Evolutionary conservation across 1,284 basidiomycete species (phyloP), one percentile per base, ranked within the genome.

Genomic region (Ustilago nuda): DNA sequence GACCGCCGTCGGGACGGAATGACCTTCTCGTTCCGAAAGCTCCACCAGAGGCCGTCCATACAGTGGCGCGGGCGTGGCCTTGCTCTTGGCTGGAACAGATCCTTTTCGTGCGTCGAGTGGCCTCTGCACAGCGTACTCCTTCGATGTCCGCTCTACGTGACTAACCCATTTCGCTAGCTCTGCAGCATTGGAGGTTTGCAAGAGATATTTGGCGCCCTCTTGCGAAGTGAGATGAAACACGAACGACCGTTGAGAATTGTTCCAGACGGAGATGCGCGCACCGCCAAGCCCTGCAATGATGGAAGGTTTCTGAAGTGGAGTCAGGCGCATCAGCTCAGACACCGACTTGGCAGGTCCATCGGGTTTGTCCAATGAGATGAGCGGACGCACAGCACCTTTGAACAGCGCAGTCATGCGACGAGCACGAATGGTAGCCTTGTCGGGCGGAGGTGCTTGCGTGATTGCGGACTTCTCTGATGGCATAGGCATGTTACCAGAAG

Each of bases 391-490:
- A 12, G 81, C 81, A 17, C 80, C 80, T 13, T 82, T 77, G 79
- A 82, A 82, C n/a, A 84, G 70, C 23, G 82, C 81, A 1, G 82
- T 84, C 81, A 84, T 81, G 17, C 82, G 76, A n/a, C 81, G 69
- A 8, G 81, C 66, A 32, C 76, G 69, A 37, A 78, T 74, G 8
- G 76, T 74, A 2, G 72, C 61, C 48, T 78, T 78, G 48, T 78
- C 76, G 2, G 70, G 71, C 23, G 66, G 66, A 36, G 70, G 55
- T 32, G 63, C 62, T 23, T 58, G 64, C 13, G 51, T 27, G 6
- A 50, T 67, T 12, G 73, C 61, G 1, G 58, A 50, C 36, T 60
- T 60, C 33, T 61, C 66, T 15, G 62, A 45, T 3, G 67, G 32
- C 7, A 50, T 27, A 5, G 66, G 56, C 37, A 48, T 33, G 23